Conservation (phyloP, 768 basidiomycete species). For the Dentipellis sp. region DNA sequence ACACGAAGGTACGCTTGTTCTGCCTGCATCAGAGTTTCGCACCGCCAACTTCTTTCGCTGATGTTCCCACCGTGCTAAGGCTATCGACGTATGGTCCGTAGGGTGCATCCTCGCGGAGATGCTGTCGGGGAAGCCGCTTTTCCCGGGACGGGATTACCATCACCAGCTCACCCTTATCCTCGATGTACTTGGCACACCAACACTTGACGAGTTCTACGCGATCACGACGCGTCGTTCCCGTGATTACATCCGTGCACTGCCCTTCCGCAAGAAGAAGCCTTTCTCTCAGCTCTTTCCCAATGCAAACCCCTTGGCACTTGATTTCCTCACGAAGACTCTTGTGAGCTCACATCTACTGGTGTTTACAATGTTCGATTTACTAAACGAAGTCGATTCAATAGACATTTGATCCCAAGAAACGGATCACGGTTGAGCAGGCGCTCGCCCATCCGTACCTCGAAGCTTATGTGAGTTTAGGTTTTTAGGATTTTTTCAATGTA, state of each 20-base stretch:
- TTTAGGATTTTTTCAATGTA: slow-evolving; percentile 11
- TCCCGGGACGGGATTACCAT: slow-evolving; percentile 95
- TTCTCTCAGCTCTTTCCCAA: slow-evolving; percentile 87
- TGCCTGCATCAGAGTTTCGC: slow-evolving; percentile 26
- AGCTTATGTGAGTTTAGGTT: slow-evolving; percentile 60
- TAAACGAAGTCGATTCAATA: slow-evolving; percentile 18
- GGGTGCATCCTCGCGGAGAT: slow-evolving; percentile 92
- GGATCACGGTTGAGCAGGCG: slow-evolving; percentile 90
- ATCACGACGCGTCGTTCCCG: slow-evolving; percentile 88
- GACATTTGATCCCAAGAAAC: slow-evolving; percentile 98
- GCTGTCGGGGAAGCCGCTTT: slow-evolving; percentile 93
- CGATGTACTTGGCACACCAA: slow-evolving; percentile 94
- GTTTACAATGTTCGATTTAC: neutral
- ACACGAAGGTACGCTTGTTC: slow-evolving; percentile 62
- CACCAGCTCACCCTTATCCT: slow-evolving; percentile 94
- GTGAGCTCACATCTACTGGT: slow-evolving; percentile 27
- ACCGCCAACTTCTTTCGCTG: slow-evolving; percentile 20
- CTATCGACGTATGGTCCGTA: slow-evolving; percentile 86
- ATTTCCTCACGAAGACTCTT: slow-evolving; percentile 78
- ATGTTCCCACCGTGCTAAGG: slow-evolving; percentile 29
- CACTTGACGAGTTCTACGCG: slow-evolving; percentile 95
- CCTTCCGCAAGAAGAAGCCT: slow-evolving; percentile 81
- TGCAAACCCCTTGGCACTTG: slow-evolving; percentile 70
- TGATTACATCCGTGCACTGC: slow-evolving; percentile 91
- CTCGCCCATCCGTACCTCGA: slow-evolving; percentile 93